phyloP scores from a whole-genome alignment of 2,329 filamentous ascomycete genomes.

The Colletotrichum tofieldiae region DNA sequence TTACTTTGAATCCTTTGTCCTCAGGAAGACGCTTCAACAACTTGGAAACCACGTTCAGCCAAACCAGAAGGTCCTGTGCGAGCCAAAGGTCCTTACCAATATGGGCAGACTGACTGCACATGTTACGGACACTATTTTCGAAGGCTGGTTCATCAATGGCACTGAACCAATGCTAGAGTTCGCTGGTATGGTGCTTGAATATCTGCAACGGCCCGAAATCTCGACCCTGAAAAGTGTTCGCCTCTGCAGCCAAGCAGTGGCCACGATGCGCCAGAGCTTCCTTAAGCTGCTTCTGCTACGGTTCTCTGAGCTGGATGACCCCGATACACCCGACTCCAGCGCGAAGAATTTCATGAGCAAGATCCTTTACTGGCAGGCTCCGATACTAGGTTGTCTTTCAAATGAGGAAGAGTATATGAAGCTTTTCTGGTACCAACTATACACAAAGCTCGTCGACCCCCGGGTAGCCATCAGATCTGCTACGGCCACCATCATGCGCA shows the following conservation, averaged over 20 bases:
- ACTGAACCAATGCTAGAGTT: constrained; percentile 89
- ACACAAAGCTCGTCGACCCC: constrained; percentile 85
- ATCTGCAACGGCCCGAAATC: constrained; percentile 88
- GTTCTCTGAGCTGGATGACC: constrained; percentile 86
- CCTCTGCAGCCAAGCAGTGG: constrained; percentile 89
- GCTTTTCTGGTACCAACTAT: constrained; percentile 93
- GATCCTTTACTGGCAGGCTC: constrained; percentile 95
- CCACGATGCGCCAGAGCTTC: constrained; percentile 82
- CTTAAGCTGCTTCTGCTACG: constrained; percentile 84
- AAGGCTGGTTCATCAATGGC: constrained; percentile 96
- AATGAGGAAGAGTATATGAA: constrained; percentile 86
- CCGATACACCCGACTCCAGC: constrained; percentile 71
- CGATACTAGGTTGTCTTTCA: constrained; percentile 84
- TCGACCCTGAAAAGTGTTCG: constrained; percentile 87
- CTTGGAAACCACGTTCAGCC: constrained; percentile 79
- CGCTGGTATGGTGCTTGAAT: constrained; percentile 86
- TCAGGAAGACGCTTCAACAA: constrained; percentile 81
- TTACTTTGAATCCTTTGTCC: constrained; percentile 92
- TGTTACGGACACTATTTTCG: constrained; percentile 91
- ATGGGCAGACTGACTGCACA: constrained; percentile 85
- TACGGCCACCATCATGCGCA: constrained; percentile 89
- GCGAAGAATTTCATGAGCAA: constrained; percentile 84
- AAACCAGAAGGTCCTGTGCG: constrained; percentile 80
- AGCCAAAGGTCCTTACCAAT: constrained; percentile 90
- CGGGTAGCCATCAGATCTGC: constrained; percentile 78